phyloP scores from a whole-genome alignment of 2,329 filamentous ascomycete genomes.

The Chalaropsis thielavioides region DNA sequence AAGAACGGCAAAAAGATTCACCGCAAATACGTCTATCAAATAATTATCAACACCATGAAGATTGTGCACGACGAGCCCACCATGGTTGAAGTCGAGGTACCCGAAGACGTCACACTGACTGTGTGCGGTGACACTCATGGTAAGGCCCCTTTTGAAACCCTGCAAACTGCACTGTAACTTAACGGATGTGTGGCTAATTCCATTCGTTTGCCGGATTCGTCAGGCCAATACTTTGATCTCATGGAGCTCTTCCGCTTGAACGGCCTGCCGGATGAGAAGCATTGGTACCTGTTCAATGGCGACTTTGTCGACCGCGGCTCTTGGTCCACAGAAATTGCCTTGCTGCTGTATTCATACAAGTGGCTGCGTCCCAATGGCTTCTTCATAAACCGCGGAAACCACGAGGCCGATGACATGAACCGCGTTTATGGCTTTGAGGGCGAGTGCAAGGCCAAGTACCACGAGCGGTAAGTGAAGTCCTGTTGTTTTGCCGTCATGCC shows the following conservation, averaged over 20 bases:
- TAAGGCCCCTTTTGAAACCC: conserved; percentile 28
- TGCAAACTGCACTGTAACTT: background rate
- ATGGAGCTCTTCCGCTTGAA: conserved; percentile 92
- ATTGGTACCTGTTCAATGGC: conserved; percentile 94
- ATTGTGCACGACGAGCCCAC: conserved; percentile 85
- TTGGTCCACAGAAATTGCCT: conserved; percentile 94
- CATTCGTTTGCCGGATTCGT: conserved; percentile 18
- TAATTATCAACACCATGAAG: conserved; percentile 77
- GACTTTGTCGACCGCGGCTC: conserved; percentile 97
- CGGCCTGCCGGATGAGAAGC: conserved; percentile 67
- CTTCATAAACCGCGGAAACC: conserved; percentile 95
- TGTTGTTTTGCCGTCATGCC: background rate
- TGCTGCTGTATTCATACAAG: conserved; percentile 91
- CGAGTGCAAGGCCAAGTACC: conserved; percentile 97
- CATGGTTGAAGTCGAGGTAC: conserved; percentile 86
- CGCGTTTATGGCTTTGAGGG: conserved; percentile 95
- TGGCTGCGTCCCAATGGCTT: conserved; percentile 78
- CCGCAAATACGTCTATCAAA: conserved; percentile 95
- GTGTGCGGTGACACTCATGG: conserved; percentile 97
- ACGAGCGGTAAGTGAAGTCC: conserved; percentile 44
- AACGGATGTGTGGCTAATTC: background rate
- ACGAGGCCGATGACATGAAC: conserved; percentile 99
- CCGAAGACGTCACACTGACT: conserved; percentile 64
- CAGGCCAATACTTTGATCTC: conserved; percentile 92
- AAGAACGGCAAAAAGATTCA: conserved; percentile 91